These are phyloP conservation scores for Bathelium albidoporum DNA, from an alignment of 495 filamentous ascomycete genomes.

Conservation along the genomic window DNA sequence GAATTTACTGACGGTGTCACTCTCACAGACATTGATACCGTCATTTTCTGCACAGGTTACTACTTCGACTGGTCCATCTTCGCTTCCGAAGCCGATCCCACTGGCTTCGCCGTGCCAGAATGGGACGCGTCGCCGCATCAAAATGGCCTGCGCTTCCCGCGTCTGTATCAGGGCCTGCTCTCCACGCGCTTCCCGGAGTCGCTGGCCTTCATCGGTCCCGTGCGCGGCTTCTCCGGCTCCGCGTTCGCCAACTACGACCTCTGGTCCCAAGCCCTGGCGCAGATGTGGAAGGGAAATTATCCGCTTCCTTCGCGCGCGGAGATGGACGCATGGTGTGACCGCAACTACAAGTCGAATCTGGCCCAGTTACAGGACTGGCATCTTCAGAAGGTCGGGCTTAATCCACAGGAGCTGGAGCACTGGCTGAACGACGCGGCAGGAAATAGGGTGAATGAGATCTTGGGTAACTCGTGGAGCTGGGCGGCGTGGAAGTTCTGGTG, in stretches of 20 bases:
- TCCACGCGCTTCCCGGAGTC: slow-evolving; percentile 7
- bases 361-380: slow-evolving; percentile 1
- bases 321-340: background rate
- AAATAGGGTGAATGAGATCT: slow-evolving; percentile 7
- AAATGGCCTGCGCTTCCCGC: slow-evolving; percentile 8
- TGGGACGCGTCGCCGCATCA: background rate
- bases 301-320: slow-evolving; percentile 7
- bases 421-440: slow-evolving; percentile 9
- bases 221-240: slow-evolving; percentile 2
- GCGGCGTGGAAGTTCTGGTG: slow-evolving; percentile 13
- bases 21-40: slow-evolving; percentile 7
- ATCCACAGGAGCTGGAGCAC: background rate
- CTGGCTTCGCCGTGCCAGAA: background rate
- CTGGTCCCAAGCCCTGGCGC: slow-evolving; percentile 11
- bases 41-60: slow-evolving; percentile 16
- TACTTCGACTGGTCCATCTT: slow-evolving; percentile 6
- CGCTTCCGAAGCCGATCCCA: slow-evolving; percentile 7
- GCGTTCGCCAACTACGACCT: slow-evolving; percentile 14
- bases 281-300: slow-evolving; percentile 11
- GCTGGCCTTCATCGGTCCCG: slow-evolving; percentile 11
- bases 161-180: slow-evolving; percentile 12
- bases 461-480: slow-evolving; percentile 6
- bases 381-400: slow-evolving; percentile 6
- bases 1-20: slow-evolving; percentile 10
- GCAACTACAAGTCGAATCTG: slow-evolving; percentile 2